Evolutionary conservation across 1,284 basidiomycete genomes (phyloP).

Genomic region (Entoloma clypeatum): DNA sequence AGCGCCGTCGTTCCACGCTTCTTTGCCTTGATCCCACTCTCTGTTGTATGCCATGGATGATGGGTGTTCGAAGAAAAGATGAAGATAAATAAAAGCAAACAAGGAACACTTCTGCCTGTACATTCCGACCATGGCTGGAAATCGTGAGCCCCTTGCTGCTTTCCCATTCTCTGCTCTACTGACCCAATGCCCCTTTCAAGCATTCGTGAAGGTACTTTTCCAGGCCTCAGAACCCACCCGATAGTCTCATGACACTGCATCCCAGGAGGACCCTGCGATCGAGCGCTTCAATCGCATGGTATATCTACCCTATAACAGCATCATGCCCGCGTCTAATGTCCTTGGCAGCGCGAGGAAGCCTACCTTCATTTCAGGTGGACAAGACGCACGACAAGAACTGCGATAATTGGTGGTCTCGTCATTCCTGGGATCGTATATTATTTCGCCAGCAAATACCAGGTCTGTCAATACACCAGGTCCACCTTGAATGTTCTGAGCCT

Average conservation of each 20-base stretch:
- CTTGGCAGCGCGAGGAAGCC: slow-evolving; percentile 71
- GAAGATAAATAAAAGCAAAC: slow-evolving; percentile 35
- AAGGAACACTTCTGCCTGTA: slow-evolving; percentile 24
- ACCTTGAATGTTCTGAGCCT: slow-evolving; percentile 4
- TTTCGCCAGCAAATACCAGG: slow-evolving; percentile 28
- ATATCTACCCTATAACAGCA: slow-evolving; percentile 14
- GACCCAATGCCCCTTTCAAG: slow-evolving; percentile 20
- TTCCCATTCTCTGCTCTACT: slow-evolving; percentile 9
- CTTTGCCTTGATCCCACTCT: slow-evolving; percentile 79
- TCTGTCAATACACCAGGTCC: slow-evolving; percentile 18
- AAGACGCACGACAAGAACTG: slow-evolving; percentile 50
- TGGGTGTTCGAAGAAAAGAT: slow-evolving; percentile 18
- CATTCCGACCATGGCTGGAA: slow-evolving; percentile 39
- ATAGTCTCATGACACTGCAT: slow-evolving; percentile 10
- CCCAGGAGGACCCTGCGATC: slow-evolving; percentile 72
- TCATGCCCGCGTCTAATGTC: slow-evolving; percentile 1
- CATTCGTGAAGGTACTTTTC: slow-evolving; percentile 32
- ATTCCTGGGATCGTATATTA: slow-evolving; percentile 34
- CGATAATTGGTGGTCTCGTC: slow-evolving; percentile 39
- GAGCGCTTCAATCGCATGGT: slow-evolving; percentile 81
- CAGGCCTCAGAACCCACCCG: background rate
- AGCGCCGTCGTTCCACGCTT: slow-evolving; percentile 43
- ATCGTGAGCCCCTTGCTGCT: slow-evolving; percentile 35
- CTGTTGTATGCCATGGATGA: slow-evolving; percentile 67
- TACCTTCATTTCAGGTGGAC: slow-evolving; percentile 82